A percentile compares a stretch with the other conserved stretches of the same genome.
These are phyloP conservation scores for Simplicillium sp. DNA, from an alignment of 2,329 filamentous ascomycete species.

Conservation along the genomic window DNA sequence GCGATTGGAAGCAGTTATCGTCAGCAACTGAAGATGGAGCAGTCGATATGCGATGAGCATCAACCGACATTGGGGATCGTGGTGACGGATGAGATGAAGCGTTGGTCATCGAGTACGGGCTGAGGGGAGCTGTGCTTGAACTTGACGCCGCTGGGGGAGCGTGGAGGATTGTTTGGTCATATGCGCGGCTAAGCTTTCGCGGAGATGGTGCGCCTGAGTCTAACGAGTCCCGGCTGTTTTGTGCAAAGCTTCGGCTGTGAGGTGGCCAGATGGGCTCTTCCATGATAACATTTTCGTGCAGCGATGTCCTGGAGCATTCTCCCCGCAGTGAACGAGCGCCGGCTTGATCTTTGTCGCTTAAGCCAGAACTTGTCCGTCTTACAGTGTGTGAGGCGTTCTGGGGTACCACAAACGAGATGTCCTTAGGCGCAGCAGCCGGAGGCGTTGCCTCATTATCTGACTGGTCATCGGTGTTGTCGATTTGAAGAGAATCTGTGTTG, in stretches of 20 bases:
- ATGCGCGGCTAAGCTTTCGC: conserved; percentile 22
- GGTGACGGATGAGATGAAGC: conserved; percentile 63
- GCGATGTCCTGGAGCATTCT: conserved; percentile 37
- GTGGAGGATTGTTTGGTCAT: neutral
- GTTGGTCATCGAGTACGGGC: conserved; percentile 56
- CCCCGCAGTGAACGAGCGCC: conserved; percentile 27
- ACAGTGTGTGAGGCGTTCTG: conserved; percentile 13
- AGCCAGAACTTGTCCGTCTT: conserved; percentile 35
- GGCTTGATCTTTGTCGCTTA: conserved; percentile 27
- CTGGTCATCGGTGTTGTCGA: conserved; percentile 12
- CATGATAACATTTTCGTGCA: conserved; percentile 41
- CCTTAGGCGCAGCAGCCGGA: conserved; percentile 15
- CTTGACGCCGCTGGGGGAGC: conserved; percentile 33
- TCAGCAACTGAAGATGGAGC: conserved; percentile 66
- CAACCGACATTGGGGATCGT: conserved; percentile 58
- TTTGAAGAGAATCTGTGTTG: conserved; percentile 31
- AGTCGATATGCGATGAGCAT: conserved; percentile 64
- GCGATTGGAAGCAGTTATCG: conserved; percentile 60
- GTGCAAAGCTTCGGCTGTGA: neutral
- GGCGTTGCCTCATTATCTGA: conserved; percentile 32
- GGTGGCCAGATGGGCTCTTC: conserved; percentile 33
- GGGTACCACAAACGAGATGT: conserved; percentile 12
- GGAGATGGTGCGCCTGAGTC: conserved; percentile 37
- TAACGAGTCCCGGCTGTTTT: conserved; percentile 18
- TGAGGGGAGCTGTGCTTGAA: conserved; percentile 36